Evolutionary conservation across 768 basidiomycete genomes (phyloP), one percentile per base, ranked within the genome.

Genomic region (Cytidiella melzeri): DNA sequence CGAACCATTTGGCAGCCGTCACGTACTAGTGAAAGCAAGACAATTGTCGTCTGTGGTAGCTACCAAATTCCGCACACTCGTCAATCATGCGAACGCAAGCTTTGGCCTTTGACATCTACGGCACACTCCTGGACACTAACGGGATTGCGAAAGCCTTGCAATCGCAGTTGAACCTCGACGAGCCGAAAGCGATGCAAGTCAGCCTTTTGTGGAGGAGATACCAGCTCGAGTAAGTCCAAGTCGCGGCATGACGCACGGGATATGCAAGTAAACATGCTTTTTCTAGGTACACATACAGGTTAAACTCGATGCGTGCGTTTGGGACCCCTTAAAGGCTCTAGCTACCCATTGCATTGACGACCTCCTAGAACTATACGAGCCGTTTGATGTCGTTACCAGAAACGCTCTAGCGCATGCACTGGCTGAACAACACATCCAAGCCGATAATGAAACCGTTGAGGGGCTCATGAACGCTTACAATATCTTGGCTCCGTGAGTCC

Each of bases 21-120:
- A n/a, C n/a, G n/a, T n/a, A n/a, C n/a, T n/a, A n/a, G n/a, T n/a
- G n/a, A n/a, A n/a, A n/a, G n/a, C n/a, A n/a, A n/a, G n/a, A n/a
- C n/a, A n/a, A n/a, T n/a, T n/a, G n/a, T n/a, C n/a, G n/a, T n/a
- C n/a, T n/a, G n/a, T n/a, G n/a, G n/a, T n/a, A n/a, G n/a, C n/a
- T n/a, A n/a, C n/a, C n/a, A n/a, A n/a, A n/a, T n/a, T n/a, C n/a
- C n/a, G n/a, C n/a, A n/a, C n/a, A n/a, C n/a, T n/a, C n/a, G n/a
- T n/a, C n/a, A n/a, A n/a, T n/a, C n/a, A 34, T 23, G 37, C 46
- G n/a, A 41, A 28, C 6, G 18, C 55, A 55, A 21, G 48, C 60
- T 21, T 50, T 66, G n/a, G 64, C 64, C 9, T 61, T 66, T 43
- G 64, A 66, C 46, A 55, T 66, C 43, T 66, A 64, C 40, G 64